Conservation (phyloP, 805 yeast genomes). For the Starmerella roubikii region DNA sequence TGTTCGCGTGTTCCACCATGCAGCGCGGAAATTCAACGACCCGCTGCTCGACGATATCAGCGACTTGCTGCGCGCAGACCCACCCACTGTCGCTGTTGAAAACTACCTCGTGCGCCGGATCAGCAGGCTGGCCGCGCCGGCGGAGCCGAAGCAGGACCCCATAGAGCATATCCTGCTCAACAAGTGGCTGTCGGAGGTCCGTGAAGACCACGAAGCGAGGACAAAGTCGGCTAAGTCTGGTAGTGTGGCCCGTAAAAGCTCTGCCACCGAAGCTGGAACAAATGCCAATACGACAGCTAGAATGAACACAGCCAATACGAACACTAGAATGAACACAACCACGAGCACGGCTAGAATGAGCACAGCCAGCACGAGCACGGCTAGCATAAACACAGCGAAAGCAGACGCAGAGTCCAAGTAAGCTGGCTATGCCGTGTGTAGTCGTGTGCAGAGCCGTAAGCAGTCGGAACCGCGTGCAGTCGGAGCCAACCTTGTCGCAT, state of each 20-base stretch:
- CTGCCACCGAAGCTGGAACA: too few relatives aligned
- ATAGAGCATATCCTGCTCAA: conserved; percentile 20
- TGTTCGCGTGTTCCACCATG: conserved; percentile 19
- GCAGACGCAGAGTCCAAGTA: too few relatives aligned
- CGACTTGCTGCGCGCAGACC: conserved; percentile 19
- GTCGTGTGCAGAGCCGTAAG: too few relatives aligned
- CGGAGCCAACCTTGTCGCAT: too few relatives aligned
- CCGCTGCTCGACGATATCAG: conserved; percentile 19
- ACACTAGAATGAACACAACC: too few relatives aligned
- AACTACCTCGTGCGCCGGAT: conserved; percentile 18
- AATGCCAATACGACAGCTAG: too few relatives aligned
- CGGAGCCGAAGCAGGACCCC: conserved; percentile 15
- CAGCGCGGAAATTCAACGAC: conserved; percentile 20
- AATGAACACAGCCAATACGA: too few relatives aligned
- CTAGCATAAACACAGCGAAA: too few relatives aligned
- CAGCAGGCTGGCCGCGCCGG: conserved; percentile 7
- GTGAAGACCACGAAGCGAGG: conserved; percentile 3
- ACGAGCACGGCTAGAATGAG: too few relatives aligned
- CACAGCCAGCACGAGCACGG: too few relatives aligned
- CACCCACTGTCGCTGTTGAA: conserved; percentile 19
- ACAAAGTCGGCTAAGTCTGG: background rate
- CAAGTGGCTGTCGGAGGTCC: conserved; percentile 19
- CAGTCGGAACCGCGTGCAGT: too few relatives aligned
- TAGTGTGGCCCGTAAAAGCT: background rate
- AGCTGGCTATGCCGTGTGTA: too few relatives aligned